Evolutionary conservation across 495 filamentous ascomycete species (phyloP).

Genomic region (Aspergillus panamensis): DNA sequence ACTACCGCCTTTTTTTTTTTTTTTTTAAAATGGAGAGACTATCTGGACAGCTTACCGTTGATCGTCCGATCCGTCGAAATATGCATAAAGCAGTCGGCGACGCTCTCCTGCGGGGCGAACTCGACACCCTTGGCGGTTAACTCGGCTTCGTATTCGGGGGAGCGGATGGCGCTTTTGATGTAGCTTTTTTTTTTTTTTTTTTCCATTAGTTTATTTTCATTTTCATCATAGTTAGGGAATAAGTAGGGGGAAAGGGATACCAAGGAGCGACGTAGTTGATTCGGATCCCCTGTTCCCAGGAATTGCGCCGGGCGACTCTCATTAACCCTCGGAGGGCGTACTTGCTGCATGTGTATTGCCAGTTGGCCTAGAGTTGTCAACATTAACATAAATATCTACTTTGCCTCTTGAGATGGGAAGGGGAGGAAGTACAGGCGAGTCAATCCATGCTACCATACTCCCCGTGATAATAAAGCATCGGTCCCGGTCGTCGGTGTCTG

Average conservation of each 20-base stretch:
- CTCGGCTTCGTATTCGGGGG: slow-evolving; percentile 23
- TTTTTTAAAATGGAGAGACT: background rate
- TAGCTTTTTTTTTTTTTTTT: slow-evolving; percentile 12
- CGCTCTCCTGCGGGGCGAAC: slow-evolving; percentile 29
- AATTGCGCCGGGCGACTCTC: slow-evolving; percentile 25
- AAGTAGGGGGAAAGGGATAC: slow-evolving; percentile 2
- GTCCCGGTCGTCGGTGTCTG: slow-evolving; percentile 29
- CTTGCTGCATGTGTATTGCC: slow-evolving; percentile 35
- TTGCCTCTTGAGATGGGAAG: too few relatives aligned
- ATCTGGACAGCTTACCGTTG: slow-evolving; percentile 28
- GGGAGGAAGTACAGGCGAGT: slow-evolving; percentile 23
- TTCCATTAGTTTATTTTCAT: background rate
- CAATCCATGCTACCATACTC: slow-evolving; percentile 32
- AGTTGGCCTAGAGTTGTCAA: slow-evolving; percentile 22
- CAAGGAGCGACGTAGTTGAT: slow-evolving; percentile 36
- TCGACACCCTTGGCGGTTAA: slow-evolving; percentile 28
- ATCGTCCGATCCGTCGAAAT: slow-evolving; percentile 31
- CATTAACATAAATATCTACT: background rate
- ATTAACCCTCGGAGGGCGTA: slow-evolving; percentile 37
- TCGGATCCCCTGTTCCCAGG: slow-evolving; percentile 33
- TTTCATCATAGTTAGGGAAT: background rate
- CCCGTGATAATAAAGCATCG: slow-evolving; percentile 32
- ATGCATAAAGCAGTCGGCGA: slow-evolving; percentile 30
- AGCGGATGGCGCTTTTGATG: slow-evolving; percentile 25
- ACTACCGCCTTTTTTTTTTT: too few relatives aligned